A percentile compares a stretch with the other conserved stretches of the same genome.
phyloP scores from a whole-genome alignment of 2,329 filamentous ascomycete genomes.

The Phyllosticta capitalensis region DNA sequence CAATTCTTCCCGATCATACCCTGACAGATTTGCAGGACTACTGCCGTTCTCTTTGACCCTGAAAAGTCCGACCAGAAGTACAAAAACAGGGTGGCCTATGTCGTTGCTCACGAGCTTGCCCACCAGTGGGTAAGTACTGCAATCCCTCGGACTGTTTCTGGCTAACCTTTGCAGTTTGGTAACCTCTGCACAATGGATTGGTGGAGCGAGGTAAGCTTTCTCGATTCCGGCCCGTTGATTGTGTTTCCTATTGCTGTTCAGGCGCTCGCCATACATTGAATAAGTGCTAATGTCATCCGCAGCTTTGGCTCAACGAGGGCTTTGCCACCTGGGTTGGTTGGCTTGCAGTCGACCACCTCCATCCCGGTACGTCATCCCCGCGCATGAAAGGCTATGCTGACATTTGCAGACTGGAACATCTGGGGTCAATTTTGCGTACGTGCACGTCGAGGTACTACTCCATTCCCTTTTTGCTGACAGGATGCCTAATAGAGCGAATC shows the following conservation, averaged over 20 bases:
- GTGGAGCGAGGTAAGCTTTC: constrained; percentile 60
- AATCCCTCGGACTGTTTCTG: no score
- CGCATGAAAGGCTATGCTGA: background rate
- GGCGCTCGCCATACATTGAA: no score
- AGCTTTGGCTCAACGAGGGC: constrained; percentile 85
- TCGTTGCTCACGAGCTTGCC: constrained; percentile 94
- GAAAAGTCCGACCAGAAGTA: constrained; percentile 81
- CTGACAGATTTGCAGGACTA: constrained; percentile 45
- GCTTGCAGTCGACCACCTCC: constrained; percentile 81
- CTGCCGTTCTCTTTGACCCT: constrained; percentile 92
- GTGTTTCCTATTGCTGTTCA: no score
- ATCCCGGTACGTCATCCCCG: constrained; percentile 49
- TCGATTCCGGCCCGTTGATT: no score
- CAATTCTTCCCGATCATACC: background rate
- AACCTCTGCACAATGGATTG: constrained; percentile 96
- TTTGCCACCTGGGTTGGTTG: constrained; percentile 99
- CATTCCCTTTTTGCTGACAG: constrained; percentile 21
- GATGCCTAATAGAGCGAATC: constrained; percentile 60
- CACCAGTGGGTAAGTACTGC: constrained; percentile 59
- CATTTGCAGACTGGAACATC: constrained; percentile 70
- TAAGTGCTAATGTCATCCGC: background rate
- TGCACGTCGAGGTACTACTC: constrained; percentile 43
- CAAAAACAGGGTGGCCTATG: constrained; percentile 90
- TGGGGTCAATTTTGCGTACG: constrained; percentile 90
- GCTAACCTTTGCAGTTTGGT: constrained; percentile 46